These are phyloP conservation scores for Scedosporium minutisporum DNA, from an alignment of 2,329 filamentous ascomycete species.

Conservation along the genomic window DNA sequence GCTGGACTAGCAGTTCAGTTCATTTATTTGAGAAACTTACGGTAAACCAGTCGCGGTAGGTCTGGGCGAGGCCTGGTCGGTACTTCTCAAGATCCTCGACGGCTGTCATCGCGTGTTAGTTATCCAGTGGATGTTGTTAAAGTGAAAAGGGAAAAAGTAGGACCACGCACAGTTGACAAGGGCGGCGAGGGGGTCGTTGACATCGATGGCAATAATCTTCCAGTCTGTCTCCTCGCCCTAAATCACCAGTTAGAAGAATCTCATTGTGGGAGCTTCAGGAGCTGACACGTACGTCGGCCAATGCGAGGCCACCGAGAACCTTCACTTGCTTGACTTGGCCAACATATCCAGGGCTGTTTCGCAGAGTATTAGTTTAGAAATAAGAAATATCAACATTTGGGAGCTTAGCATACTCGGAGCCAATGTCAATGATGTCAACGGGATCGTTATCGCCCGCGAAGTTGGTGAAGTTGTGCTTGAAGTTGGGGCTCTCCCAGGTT, in stretches of 20 bases:
- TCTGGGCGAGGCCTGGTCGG: conserved; percentile 23
- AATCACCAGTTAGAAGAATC: conserved; percentile 1
- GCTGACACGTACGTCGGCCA: conserved; percentile 23
- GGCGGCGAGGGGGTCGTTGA: conserved; percentile 26
- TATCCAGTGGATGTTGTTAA: conserved; percentile 8
- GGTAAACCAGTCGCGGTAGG: conserved; percentile 29
- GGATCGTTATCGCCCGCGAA: conserved; percentile 31
- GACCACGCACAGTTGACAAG: conserved; percentile 21
- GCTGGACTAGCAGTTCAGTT: neutral
- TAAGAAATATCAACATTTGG: neutral
- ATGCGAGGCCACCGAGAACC: conserved; percentile 27
- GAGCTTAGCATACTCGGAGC: conserved; percentile 17
- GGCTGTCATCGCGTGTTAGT: conserved; percentile 11
- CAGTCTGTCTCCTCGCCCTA: conserved; percentile 28
- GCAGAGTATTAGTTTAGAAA: neutral
- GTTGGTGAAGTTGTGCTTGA: conserved; percentile 26
- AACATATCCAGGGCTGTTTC: conserved; percentile 17
- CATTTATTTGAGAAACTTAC: conserved; percentile 14
- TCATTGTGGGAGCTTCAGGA: neutral
- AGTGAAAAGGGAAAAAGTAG: neutral
- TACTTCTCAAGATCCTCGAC: conserved; percentile 28
- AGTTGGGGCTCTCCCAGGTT: conserved; percentile 33
- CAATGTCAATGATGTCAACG: conserved; percentile 30
- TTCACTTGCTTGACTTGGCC: conserved; percentile 33
- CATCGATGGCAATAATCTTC: conserved; percentile 29